These are phyloP conservation scores for Arthonia radiata DNA, from an alignment of 495 filamentous ascomycete species.

Conservation along the genomic window DNA sequence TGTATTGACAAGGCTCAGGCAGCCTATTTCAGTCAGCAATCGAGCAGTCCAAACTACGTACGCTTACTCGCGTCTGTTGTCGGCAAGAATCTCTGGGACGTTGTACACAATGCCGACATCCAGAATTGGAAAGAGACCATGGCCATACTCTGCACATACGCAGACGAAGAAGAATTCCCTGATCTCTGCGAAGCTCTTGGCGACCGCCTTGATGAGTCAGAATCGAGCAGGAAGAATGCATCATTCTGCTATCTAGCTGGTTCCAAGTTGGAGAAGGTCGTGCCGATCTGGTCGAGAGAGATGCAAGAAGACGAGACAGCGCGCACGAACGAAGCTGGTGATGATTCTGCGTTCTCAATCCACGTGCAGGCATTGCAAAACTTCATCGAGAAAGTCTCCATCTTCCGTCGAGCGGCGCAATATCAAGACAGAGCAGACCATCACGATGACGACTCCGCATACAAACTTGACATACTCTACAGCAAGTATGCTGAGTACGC, in stretches of 20 bases:
- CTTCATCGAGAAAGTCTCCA: conserved; percentile 93
- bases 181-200: conserved; percentile 93
- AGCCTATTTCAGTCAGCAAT: conserved; percentile 66
- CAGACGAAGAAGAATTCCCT: conserved; percentile 67
- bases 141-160: conserved; percentile 86
- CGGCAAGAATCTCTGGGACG: conserved; percentile 93
- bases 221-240: conserved; percentile 48
- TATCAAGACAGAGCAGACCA: conserved; percentile 66
- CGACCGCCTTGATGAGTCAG: conserved; percentile 44
- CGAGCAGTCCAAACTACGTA: conserved; percentile 69
- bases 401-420: conserved; percentile 84
- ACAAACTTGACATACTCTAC: conserved; percentile 77
- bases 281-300: conserved; percentile 78
- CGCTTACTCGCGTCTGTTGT: conserved; percentile 77
- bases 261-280: conserved; percentile 91
- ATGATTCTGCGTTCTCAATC: conserved; percentile 68
- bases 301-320: conserved; percentile 58
- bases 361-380: conserved; percentile 72
- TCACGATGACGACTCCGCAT: conserved; percentile 34
- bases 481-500: conserved; percentile 94
- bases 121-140: conserved; percentile 91
- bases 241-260: conserved; percentile 89
- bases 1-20: conserved; percentile 86
- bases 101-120: conserved; percentile 86
- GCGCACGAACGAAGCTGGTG: conserved; percentile 35